Conservation (phyloP, 2,329 filamentous ascomycete genomes). For the Juglanconis oblonga region DNA sequence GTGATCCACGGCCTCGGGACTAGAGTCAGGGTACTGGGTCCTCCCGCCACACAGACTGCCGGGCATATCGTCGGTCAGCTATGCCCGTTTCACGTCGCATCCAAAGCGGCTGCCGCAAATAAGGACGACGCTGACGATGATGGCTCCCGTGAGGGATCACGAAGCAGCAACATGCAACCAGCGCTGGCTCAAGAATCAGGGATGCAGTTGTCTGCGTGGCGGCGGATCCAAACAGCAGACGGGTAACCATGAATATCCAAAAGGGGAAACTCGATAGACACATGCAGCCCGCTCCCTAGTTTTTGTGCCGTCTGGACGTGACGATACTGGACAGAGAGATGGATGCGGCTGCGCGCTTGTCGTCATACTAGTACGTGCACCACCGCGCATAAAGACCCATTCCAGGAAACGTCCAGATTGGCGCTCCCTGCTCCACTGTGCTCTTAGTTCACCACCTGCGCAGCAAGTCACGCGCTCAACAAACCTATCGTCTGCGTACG, state of each 20-base stretch:
- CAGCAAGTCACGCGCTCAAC: background rate
- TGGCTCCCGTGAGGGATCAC: background rate
- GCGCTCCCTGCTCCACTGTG: background rate
- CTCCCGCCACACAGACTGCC: background rate
- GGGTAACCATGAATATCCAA: background rate
- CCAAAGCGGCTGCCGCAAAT: no score
- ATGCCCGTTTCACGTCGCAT: no score
- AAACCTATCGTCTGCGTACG: background rate
- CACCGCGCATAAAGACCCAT: background rate
- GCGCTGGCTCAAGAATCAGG: background rate
- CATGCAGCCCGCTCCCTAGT: background rate
- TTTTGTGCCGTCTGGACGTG: background rate
- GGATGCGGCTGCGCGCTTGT: no score
- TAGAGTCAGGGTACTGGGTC: background rate
- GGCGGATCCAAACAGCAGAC: background rate
- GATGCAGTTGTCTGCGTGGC: background rate
- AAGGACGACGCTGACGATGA: background rate
- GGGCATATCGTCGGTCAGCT: no score
- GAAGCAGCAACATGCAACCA: background rate
- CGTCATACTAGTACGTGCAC: no score
- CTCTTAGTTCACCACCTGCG: background rate
- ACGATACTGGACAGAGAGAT: background rate
- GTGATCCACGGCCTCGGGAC: background rate
- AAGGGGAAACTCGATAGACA: background rate
- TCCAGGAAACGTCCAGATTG: background rate